Base-by-base conservation (phyloP, 495 filamentous ascomycete species). In the Neurospora sp. region DNA sequence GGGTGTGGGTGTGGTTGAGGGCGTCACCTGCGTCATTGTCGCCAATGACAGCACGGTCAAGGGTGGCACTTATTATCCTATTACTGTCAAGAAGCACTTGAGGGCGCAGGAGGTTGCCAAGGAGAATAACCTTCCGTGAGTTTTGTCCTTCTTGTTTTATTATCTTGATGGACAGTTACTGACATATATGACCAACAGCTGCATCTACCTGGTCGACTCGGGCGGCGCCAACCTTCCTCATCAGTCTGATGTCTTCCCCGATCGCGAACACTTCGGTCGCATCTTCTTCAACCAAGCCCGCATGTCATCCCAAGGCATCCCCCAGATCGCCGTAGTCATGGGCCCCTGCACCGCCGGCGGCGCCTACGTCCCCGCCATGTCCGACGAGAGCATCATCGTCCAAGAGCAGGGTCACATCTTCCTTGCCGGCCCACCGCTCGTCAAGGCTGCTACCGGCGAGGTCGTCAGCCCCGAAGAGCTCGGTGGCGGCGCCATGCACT, bases 241-340 rank as follows among this genome's bases (percentile, higher is more conserved):
- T 76, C 96, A 99, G 82, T 92, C 95, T 4, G 94, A 97, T 80
- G 96, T 98, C 73, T 99, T 99, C 84, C 96, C 96, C 1, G 96
- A 99, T 79, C 87, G 89, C 42, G 93, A 98, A 16, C 95, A 98
- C 80, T 98, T 99, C 78, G 96, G 96, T 39, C 92, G 96, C 72
- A 97, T 98, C 76, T 99, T 99, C 86, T 99, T 92, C 85, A 98
- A 99, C 84, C 96, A 99, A 82, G 96, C 96, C n/a, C 86, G 93
- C 75, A 98, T 95, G 92, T 90, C 87, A 72, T 87, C 92, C 9
- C 80, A 89, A 27, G 92, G 93, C 10, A 97, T 98, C 74, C 96
- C 96, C 1, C 96, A 99, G 80, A 91, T 99, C 73, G 90, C 93
- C 3, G 93, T 98, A 4, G 96, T 99, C 37, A 97, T 99, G 96